phyloP scores from a whole-genome alignment of 352 stramenopile species.

The Phytophthora cactorum region DNA sequence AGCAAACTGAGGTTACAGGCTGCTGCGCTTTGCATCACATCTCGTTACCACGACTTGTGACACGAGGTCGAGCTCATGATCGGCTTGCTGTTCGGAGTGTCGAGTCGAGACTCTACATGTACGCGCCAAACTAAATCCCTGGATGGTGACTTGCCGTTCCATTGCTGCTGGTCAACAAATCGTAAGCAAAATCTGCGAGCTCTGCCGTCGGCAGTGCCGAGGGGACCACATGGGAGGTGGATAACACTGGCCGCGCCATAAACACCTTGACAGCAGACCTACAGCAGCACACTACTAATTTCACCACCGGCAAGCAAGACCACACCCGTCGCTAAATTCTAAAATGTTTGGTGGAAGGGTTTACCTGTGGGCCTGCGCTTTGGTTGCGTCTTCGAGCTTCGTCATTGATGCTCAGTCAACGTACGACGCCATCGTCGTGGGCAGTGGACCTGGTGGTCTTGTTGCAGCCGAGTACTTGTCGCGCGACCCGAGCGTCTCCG shows the following conservation, averaged over 20 bases:
- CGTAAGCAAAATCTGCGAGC: background rate
- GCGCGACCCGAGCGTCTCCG: slow-evolving; percentile 53
- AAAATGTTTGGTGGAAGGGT: slow-evolving; percentile 33
- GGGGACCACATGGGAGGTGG: slow-evolving; percentile 12
- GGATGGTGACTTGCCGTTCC: slow-evolving; percentile 20
- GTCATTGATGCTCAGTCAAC: slow-evolving; percentile 31
- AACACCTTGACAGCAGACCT: background rate
- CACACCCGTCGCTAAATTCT: slow-evolving; percentile 7
- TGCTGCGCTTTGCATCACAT: no score
- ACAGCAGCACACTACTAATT: slow-evolving; percentile 1
- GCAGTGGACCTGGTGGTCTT: slow-evolving; percentile 63
- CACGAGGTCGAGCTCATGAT: background rate
- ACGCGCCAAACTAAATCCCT: slow-evolving; percentile 4
- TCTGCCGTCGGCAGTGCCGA: background rate
- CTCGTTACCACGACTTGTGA: no score
- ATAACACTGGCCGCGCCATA: slow-evolving; percentile 2
- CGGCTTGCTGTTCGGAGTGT: background rate
- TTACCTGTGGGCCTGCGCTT: slow-evolving; percentile 30
- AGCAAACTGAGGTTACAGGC: no score
- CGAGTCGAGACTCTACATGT: background rate
- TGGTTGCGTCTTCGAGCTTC: slow-evolving; percentile 24
- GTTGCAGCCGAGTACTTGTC: slow-evolving; percentile 68
- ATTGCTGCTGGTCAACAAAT: slow-evolving; percentile 11
- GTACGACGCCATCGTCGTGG: slow-evolving; percentile 68
- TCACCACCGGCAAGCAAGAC: slow-evolving; percentile 7